These are phyloP conservation scores for Mortierella antarctica DNA, from an alignment of 192 early-diverging fungal species.

Conservation along the genomic window DNA sequence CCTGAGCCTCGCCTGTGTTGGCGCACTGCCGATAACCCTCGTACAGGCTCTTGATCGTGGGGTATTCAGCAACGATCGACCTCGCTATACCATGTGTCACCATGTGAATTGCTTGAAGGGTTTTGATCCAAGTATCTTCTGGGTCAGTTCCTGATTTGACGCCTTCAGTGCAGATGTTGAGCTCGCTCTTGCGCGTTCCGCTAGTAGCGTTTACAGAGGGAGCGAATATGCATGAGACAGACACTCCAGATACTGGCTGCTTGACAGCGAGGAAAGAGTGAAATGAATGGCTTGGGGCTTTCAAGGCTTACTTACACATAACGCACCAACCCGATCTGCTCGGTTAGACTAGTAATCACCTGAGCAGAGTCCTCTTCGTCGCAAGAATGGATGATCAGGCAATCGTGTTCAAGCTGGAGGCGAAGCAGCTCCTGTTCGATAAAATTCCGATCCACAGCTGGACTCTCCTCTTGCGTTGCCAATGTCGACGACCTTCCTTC, in stretches of 20 bases:
- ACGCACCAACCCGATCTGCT: constrained; percentile 41
- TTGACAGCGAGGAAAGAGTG: neutral
- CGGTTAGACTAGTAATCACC: constrained; percentile 42
- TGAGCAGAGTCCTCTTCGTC: constrained; percentile 52
- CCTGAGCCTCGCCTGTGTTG: constrained; percentile 20
- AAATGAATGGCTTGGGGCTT: neutral
- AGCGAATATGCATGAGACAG: neutral
- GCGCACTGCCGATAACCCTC: constrained; percentile 35
- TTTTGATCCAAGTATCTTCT: constrained; percentile 52
- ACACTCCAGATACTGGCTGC: neutral
- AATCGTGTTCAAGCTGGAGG: constrained; percentile 50
- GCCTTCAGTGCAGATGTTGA: constrained; percentile 35
- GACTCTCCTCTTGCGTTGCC: neutral
- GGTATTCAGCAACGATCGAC: constrained; percentile 49
- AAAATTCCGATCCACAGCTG: constrained; percentile 8
- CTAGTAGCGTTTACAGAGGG: neutral
- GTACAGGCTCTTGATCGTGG: constrained; percentile 49
- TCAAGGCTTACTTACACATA: constrained; percentile 49
- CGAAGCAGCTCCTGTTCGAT: constrained; percentile 43
- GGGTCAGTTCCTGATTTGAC: constrained; percentile 42
- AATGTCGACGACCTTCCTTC: neutral
- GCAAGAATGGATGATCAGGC: constrained; percentile 45
- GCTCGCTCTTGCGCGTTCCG: neutral
- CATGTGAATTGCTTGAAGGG: constrained; percentile 59
- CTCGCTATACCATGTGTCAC: constrained; percentile 52